These are phyloP conservation scores for Litchi chinensis DNA, from an alignment of 345 rosid species.

Conservation along the genomic window DNA sequence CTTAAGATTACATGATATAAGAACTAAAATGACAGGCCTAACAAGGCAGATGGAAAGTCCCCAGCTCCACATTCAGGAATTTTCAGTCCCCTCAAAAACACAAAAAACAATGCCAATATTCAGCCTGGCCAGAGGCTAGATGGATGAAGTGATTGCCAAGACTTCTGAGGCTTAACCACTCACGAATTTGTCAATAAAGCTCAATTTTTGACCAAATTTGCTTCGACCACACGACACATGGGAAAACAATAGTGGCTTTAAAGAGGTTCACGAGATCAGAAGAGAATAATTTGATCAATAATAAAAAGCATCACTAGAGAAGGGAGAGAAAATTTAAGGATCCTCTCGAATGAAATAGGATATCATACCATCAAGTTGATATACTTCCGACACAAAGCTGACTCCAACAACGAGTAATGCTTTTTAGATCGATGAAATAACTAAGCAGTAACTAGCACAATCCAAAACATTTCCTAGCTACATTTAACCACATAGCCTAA, in stretches of 20 bases:
- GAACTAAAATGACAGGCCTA: not conserved
- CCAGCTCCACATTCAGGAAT: not conserved
- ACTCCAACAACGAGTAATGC: not conserved
- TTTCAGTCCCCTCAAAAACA: not conserved
- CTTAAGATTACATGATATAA: not conserved
- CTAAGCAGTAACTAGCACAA: not conserved
- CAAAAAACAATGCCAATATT: not conserved
- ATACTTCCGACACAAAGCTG: not conserved
- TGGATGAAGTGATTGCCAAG: not conserved
- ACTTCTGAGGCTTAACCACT: not conserved
- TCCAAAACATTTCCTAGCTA: not conserved
- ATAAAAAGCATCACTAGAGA: not conserved
- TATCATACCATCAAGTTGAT: not conserved
- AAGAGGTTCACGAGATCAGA: not conserved
- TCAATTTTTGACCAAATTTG: not conserved
- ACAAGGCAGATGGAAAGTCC: not conserved
- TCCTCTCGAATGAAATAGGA: not conserved
- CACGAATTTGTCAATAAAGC: not conserved
- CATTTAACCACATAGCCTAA: not conserved
- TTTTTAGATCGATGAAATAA: slow-evolving; percentile 1
- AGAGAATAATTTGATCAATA: not conserved
- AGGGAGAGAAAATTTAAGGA: not conserved
- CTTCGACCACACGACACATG: not conserved
- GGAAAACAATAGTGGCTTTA: not conserved
- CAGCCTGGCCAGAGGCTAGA: not conserved